Evolutionary conservation across 2,329 filamentous ascomycete species (phyloP), one percentile per base, ranked within the genome.

Genomic region (Monilinia aucupariae): DNA sequence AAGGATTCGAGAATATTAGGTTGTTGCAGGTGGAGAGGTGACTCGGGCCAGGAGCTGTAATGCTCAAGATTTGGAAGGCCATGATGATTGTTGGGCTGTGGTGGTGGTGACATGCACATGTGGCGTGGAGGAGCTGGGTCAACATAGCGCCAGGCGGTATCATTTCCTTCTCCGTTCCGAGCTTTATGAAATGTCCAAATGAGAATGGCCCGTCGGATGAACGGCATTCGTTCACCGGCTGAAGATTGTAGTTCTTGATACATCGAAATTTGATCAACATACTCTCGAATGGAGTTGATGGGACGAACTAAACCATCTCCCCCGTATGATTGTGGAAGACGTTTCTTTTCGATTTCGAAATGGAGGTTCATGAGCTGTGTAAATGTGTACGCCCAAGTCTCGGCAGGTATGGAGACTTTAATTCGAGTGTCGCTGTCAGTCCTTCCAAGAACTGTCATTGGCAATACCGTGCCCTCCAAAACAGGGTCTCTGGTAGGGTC

Each of bases 241-340:
- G 77, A 75, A 4, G 83, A 86, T 79, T 81, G 86, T 43, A 87
- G 78, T 76, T 87, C 85, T 72, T 88, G 85, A 72, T 85, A 84
- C 85, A 87, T 87, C 71, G 83, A 83, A 52, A 87, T 83, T 72
- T 82, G 81, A 67, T 80, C 78, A 59, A 87, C 79, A 63, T 86
- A 77, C 50, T 85, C 82, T 69, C 82, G 81, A 67, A 81, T 80
- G 1, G 80, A 64, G 43, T 62, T 61, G 10, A 48, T 55, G 5
- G 37, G 80, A 27, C 73, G 73, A 20, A 64, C 69, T 7, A 70
- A 70, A 70, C 76, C 75, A 67, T 73, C 75, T n/a, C 61, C 50
- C 13, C 75, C 72, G 25, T 73, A 68, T 12, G 75, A 64, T 74
- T 76, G 52, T 22, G 54, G 51, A 50, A 69, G 80, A 78, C 60